A percentile compares a stretch with the other conserved stretches of the same genome.
These are phyloP conservation scores for Jatropha multifida DNA, from an alignment of 441 rosid species.

Conservation along the genomic window DNA sequence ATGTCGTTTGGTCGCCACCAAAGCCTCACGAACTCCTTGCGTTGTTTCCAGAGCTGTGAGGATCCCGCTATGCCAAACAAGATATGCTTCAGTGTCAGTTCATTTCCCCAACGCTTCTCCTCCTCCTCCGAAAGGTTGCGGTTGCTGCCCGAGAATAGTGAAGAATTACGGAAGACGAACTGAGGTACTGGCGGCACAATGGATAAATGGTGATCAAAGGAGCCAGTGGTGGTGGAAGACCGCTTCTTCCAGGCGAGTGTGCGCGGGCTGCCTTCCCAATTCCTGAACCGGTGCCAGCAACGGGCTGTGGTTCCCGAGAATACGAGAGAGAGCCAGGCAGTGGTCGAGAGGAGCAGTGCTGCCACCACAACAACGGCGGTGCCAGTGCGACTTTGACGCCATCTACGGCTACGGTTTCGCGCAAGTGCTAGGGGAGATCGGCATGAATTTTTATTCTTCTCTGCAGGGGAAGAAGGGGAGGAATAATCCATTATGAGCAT, in stretches of 20 bases:
- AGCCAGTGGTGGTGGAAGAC: neutral
- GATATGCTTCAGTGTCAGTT: constrained; percentile 48
- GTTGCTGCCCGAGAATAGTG: constrained; percentile 27
- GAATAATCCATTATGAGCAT: constrained; percentile 19
- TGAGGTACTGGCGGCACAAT: constrained; percentile 21
- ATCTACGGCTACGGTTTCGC: constrained; percentile 45
- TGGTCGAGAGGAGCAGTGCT: constrained; percentile 61
- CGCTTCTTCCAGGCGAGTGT: constrained; percentile 22
- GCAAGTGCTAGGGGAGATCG: constrained; percentile 35
- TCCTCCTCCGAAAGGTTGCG: constrained; percentile 42
- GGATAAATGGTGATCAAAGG: constrained; percentile 6
- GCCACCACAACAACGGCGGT: constrained; percentile 52
- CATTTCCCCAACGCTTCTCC: constrained; percentile 5
- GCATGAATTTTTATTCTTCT: constrained; percentile 20
- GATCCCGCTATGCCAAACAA: constrained; percentile 92
- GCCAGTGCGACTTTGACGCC: constrained; percentile 50
- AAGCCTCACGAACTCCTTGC: constrained; percentile 78
- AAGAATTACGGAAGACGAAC: constrained; percentile 19
- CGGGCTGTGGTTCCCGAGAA: constrained; percentile 61
- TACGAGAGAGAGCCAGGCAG: constrained; percentile 82
- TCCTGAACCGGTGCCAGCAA: constrained; percentile 49
- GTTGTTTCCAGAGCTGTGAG: constrained; percentile 70
- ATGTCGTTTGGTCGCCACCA: constrained; percentile 78
- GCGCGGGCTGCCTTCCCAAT: constrained; percentile 53
- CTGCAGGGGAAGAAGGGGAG: constrained; percentile 14